These are phyloP conservation scores for Paraurostyla sp. DNA, from an alignment of 73 alveolate species.

Conservation along the genomic window DNA sequence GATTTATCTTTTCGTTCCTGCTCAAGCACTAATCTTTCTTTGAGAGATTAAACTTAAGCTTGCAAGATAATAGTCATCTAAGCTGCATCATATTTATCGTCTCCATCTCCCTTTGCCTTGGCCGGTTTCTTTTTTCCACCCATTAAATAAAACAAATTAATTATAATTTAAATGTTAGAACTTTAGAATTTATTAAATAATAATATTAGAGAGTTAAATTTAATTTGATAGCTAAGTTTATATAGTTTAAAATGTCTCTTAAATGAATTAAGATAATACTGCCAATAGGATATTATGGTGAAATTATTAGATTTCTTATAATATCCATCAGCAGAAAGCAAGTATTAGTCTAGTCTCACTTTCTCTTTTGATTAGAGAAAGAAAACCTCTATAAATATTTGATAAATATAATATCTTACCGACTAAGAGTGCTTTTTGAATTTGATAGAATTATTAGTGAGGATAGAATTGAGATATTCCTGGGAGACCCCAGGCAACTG, in stretches of 20 bases:
- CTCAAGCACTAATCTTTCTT: conserved; percentile 74
- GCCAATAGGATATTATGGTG: neutral
- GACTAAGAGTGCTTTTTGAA: conserved; percentile 46
- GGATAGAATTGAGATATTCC: conserved; percentile 44
- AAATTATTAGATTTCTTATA: neutral
- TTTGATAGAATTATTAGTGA: conserved; percentile 46
- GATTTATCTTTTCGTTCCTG: conserved; percentile 81
- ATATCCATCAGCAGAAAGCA: too few species aligned
- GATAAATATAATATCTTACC: conserved; percentile 3
- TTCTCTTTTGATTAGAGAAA: conserved; percentile 50
- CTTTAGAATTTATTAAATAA: neutral
- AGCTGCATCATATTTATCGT: conserved; percentile 74
- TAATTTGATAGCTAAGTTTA: neutral
- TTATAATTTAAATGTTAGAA: neutral
- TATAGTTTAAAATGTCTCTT: too few species aligned
- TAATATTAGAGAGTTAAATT: neutral
- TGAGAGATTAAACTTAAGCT: conserved; percentile 58
- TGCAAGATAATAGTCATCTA: conserved; percentile 55
- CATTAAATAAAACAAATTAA: conserved; percentile 30
- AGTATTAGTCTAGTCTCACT: too few species aligned
- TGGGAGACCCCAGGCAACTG: conserved; percentile 42
- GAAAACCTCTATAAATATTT: conserved; percentile 33
- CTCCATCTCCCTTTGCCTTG: conserved; percentile 65
- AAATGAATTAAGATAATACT: neutral
- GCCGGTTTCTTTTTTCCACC: conserved; percentile 75